Conservation (phyloP, 768 basidiomycete species). For the Collybiopsis confluens region DNA sequence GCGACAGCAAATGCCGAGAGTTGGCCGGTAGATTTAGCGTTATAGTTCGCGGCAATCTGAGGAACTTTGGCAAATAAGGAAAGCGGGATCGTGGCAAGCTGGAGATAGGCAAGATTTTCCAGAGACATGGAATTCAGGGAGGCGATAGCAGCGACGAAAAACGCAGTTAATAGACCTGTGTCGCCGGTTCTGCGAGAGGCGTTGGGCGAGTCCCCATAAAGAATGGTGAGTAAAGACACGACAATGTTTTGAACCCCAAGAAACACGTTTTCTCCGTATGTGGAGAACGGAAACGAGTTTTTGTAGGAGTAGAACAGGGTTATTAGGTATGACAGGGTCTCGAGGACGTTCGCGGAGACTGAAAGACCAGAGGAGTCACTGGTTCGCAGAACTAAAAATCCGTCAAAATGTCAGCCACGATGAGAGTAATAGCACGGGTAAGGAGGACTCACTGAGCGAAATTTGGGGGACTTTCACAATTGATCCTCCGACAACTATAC, state of each 20-base stretch:
- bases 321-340: slow-evolving; percentile 88
- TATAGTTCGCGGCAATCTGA: slow-evolving; percentile 82
- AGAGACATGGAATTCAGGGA: slow-evolving; percentile 29
- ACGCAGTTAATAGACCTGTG: not conserved
- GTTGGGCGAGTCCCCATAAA: slow-evolving; percentile 32
- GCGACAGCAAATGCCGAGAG: slow-evolving; percentile 91
- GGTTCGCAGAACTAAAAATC: slow-evolving; percentile 55
- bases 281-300: slow-evolving; percentile 91
- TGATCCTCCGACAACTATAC: slow-evolving; percentile 86
- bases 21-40: slow-evolving; percentile 79
- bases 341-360: slow-evolving; percentile 80
- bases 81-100: slow-evolving; percentile 86
- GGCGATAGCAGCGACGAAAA: slow-evolving; percentile 22
- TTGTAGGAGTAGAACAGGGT: slow-evolving; percentile 83
- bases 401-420: slow-evolving; percentile 6
- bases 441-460: slow-evolving; percentile 52
- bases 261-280: slow-evolving; percentile 97
- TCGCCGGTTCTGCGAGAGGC: not conserved
- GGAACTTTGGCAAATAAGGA: slow-evolving; percentile 92
- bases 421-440: not conserved
- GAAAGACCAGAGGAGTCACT: slow-evolving; percentile 85
- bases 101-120: slow-evolving; percentile 61
- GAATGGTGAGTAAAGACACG: slow-evolving; percentile 84
- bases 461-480: slow-evolving; percentile 97
- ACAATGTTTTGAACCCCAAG: slow-evolving; percentile 82